A percentile compares a stretch with the other conserved stretches of the same genome.
Conservation (phyloP, 2,329 filamentous ascomycete species). For the Phialocephala sp. region DNA sequence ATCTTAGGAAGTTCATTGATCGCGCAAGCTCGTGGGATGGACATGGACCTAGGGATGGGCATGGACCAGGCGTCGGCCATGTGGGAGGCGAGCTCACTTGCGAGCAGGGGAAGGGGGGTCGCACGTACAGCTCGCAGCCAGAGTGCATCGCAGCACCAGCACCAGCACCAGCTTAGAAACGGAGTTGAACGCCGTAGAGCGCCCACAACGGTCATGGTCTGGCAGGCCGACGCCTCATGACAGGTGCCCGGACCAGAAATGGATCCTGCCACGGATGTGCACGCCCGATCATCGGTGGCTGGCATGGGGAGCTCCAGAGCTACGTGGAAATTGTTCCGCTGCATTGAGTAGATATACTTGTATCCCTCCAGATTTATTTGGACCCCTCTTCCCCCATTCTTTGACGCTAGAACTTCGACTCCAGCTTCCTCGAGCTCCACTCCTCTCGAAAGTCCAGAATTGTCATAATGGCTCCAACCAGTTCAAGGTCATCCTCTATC, state of each 20-base stretch:
- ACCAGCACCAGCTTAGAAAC: not conserved
- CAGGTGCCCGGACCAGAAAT: slow-evolving; percentile 15
- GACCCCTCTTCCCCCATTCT: slow-evolving; percentile 31
- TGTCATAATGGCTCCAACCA: slow-evolving; percentile 37
- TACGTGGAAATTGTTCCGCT: slow-evolving; percentile 37
- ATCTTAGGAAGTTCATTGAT: slow-evolving; percentile 11
- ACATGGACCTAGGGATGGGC: not conserved
- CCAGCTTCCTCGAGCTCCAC: slow-evolving; percentile 3
- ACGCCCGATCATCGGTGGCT: slow-evolving; percentile 39
- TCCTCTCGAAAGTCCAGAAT: slow-evolving; percentile 10
- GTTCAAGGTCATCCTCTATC: slow-evolving; percentile 36
- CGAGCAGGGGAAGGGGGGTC: not conserved
- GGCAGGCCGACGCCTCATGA: slow-evolving; percentile 4
- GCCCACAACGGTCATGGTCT: not conserved
- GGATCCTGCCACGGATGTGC: slow-evolving; percentile 28
- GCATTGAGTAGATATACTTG: slow-evolving; percentile 34
- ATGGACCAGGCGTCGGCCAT: not conserved
- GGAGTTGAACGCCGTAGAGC: slow-evolving; percentile 15
- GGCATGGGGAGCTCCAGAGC: slow-evolving; percentile 32
- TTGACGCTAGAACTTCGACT: slow-evolving; percentile 11
- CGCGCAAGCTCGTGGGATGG: slow-evolving; percentile 8
- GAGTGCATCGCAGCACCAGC: slow-evolving; percentile 4
- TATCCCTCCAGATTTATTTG: slow-evolving; percentile 31
- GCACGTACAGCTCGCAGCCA: slow-evolving; percentile 5
- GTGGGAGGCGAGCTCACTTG: not conserved